phyloP scores from a whole-genome alignment of 202 grass and related monocot species.

The Brachypodium distachyon region DNA sequence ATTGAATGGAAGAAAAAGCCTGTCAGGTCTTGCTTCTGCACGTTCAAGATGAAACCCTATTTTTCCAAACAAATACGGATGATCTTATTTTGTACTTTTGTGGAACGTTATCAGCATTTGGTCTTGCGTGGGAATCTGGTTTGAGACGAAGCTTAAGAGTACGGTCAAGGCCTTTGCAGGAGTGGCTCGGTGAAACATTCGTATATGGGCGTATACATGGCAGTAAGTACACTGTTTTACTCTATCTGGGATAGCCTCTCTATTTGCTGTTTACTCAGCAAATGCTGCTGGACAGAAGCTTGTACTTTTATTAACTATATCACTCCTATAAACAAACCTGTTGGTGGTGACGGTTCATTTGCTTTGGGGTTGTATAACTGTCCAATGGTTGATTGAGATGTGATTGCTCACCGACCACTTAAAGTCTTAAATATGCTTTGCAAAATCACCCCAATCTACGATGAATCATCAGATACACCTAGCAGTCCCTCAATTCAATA shows the following conservation, averaged over 20 bases:
- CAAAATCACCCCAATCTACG: too few relatives aligned
- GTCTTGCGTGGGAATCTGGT: constrained; percentile 48
- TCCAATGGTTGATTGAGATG: too few relatives aligned
- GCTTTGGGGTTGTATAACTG: too few relatives aligned
- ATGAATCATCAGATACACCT: too few relatives aligned
- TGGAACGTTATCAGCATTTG: constrained; percentile 31
- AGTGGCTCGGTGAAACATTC: constrained; percentile 77
- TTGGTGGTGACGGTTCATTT: too few relatives aligned
- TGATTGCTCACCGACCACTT: too few relatives aligned
- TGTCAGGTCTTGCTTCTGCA: constrained; percentile 39
- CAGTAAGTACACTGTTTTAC: constrained; percentile 45
- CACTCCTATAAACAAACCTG: too few relatives aligned
- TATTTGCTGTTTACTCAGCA: neutral
- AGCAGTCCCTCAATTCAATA: too few relatives aligned
- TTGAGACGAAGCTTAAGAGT: constrained; percentile 75
- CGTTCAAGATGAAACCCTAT: neutral
- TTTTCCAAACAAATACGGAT: neutral
- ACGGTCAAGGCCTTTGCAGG: constrained; percentile 50
- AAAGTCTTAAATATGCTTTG: too few relatives aligned
- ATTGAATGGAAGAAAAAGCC: constrained; percentile 30
- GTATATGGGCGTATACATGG: constrained; percentile 65
- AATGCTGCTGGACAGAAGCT: neutral
- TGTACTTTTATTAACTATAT: too few relatives aligned
- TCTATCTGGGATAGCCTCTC: neutral
- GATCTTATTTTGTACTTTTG: constrained; percentile 13